Base-by-base conservation (phyloP, 208 protist genomes). In the Porcisia hertigi region DNA sequence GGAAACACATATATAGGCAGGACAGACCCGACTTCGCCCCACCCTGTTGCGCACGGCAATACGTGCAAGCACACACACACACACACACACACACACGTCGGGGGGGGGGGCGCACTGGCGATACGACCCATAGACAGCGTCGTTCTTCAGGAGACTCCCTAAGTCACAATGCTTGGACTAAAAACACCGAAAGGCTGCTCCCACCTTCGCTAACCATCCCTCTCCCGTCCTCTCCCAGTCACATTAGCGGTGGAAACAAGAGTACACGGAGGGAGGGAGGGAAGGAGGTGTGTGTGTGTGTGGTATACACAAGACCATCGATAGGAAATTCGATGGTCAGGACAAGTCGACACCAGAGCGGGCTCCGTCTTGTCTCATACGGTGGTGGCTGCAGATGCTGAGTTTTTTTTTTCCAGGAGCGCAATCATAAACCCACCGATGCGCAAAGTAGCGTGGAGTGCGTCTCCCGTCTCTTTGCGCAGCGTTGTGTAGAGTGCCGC, bases 261-360 rank as follows among this genome's bases (percentile, higher is more conserved):
- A 18, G 79, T 75, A 18, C 52, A 58, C 1, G 83, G 80, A 30
- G 30, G 30, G 30, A 30, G 30, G 30, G 30, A 30, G 30, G 30
- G 30, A 30, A 0, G 30, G 30, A 30, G 30, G 30, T 30, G 30
- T 0, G 30, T 30, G 30, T 30, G 30, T 30, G 30, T 8, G 82
- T 62, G 25, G 79, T 67, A 70, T 82, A 87, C 1, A 75, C 73
- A 4, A 87, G 71, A 39, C 52, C 73, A 47, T 87, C 80, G 8
- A 82, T 25, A 4, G 84, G 71, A 2, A 76, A 84, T 60, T 82
- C 78, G 55, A 52, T 70, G 23, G 77, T 85, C 36, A 88, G 82
- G 2, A 76, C 5, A 75, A 6, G 75, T 76, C 57, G 49, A 66
- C 34, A 85, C 71, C 7, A 85, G 62, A 6, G 71, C 69, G 20